A percentile compares a stretch with the other conserved stretches of the same genome.
Conservation (phyloP, 1,139 yeast genomes). For the Diutina pseudorugosa region DNA sequence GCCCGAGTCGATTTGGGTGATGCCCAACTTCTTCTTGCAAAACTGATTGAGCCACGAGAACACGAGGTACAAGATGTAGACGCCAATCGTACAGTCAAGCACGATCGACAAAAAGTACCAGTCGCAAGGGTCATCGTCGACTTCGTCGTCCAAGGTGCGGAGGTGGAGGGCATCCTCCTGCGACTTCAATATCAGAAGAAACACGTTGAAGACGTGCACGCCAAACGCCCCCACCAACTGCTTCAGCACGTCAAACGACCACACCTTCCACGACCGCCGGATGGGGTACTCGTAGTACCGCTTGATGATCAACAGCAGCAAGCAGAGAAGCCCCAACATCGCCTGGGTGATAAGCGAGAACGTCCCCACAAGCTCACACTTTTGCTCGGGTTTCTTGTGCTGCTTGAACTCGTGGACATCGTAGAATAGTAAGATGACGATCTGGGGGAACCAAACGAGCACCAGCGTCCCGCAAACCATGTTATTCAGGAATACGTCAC, state of each 20-base stretch:
- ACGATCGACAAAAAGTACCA: constrained; percentile 87
- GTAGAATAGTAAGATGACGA: background rate
- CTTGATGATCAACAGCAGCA: constrained; percentile 63
- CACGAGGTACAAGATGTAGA: constrained; percentile 41
- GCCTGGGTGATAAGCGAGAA: constrained; percentile 57
- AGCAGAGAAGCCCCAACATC: constrained; percentile 60
- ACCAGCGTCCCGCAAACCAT: background rate
- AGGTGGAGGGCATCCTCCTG: constrained; percentile 6
- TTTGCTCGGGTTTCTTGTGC: constrained; percentile 7
- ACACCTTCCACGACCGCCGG: constrained; percentile 75
- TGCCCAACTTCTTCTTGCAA: constrained; percentile 18
- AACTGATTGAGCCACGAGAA: constrained; percentile 34
- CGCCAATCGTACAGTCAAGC: constrained; percentile 92
- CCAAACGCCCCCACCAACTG: constrained; percentile 83
- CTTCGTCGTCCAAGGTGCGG: constrained; percentile 5
- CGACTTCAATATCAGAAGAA: constrained; percentile 48
- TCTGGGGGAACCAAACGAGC: background rate
- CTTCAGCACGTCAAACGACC: constrained; percentile 85
- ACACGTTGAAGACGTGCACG: constrained; percentile 69
- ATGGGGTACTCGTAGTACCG: constrained; percentile 68
- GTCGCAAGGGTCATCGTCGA: constrained; percentile 52
- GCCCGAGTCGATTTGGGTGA: constrained; percentile 62
- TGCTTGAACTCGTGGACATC: background rate
- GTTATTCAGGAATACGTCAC: no score
- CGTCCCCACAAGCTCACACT: constrained; percentile 63